These are phyloP conservation scores for Naematelia aurantialba DNA, from an alignment of 768 basidiomycete species.

Conservation along the genomic window DNA sequence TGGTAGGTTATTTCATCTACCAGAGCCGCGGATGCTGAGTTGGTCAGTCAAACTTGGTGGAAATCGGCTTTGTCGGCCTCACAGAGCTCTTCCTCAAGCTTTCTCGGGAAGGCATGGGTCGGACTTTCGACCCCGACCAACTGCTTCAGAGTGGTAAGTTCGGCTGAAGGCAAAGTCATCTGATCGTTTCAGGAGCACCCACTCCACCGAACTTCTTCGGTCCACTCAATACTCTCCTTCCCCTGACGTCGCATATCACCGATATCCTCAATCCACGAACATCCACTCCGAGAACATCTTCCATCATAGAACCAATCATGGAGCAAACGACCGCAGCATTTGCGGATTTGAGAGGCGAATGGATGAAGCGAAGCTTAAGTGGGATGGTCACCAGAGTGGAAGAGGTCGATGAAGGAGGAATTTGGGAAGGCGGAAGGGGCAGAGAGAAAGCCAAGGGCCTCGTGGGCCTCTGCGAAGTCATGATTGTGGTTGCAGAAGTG, in stretches of 20 bases:
- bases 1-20: constrained; percentile 20
- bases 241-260: constrained; percentile 16
- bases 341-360: constrained; percentile 30
- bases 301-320: constrained; percentile 19
- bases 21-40: not conserved
- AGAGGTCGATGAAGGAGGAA: constrained; percentile 38
- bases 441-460: constrained; percentile 35
- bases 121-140: constrained; percentile 26
- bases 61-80: constrained; percentile 41
- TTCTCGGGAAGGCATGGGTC: constrained; percentile 30
- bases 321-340: constrained; percentile 17
- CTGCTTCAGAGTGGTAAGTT: constrained; percentile 37
- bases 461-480: constrained; percentile 31
- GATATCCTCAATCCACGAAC: constrained; percentile 7
- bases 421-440: constrained; percentile 33
- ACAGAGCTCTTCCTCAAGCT: constrained; percentile 38
- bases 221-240: constrained; percentile 28
- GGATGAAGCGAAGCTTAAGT: constrained; percentile 25
- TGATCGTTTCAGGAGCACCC: constrained; percentile 28
- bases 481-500: constrained; percentile 42
- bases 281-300: constrained; percentile 21
- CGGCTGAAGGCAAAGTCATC: not conserved
- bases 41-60: constrained; percentile 36
- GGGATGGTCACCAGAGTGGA: constrained; percentile 36
- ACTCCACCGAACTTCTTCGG: constrained; percentile 41